Percentiles rank a stretch among this genome's conserved stretches.
These are phyloP conservation scores for Tephrocybe sp. DNA, from an alignment of 768 basidiomycete species.

Conservation along the genomic window DNA sequence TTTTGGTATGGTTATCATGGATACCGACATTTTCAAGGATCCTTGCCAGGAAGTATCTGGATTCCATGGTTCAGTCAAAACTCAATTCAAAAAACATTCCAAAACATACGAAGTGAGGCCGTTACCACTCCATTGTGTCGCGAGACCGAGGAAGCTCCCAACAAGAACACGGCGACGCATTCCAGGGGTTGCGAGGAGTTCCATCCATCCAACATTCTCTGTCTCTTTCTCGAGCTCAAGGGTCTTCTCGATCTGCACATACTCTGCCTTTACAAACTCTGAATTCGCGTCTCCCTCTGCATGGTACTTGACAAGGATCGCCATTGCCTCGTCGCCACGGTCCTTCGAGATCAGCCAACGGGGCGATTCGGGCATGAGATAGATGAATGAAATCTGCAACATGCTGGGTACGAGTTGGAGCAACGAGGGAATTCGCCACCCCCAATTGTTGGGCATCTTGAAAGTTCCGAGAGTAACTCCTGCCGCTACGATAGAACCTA, in stretches of 20 bases:
- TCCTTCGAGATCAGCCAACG: conserved; percentile 64
- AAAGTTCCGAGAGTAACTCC: conserved; percentile 67
- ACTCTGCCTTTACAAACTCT: conserved; percentile 60
- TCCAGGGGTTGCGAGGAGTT: conserved; percentile 44
- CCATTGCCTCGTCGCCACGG: conserved; percentile 45
- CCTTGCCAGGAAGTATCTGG: conserved; percentile 52
- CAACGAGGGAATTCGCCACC: conserved; percentile 70
- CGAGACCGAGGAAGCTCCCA: conserved; percentile 50
- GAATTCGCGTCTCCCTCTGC: conserved; percentile 55
- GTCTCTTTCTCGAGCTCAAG: conserved; percentile 52
- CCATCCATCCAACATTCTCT: conserved; percentile 44
- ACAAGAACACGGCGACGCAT: conserved; percentile 54
- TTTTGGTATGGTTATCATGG: conserved; percentile 48
- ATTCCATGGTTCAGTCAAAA: not conserved
- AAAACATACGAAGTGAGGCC: conserved; percentile 47
- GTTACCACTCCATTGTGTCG: conserved; percentile 67
- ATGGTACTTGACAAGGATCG: conserved; percentile 55
- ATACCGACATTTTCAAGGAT: conserved; percentile 56
- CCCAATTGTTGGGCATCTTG: conserved; percentile 55
- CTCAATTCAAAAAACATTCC: not conserved
- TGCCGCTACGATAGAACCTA: conserved; percentile 58
- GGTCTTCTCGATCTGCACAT: conserved; percentile 54
- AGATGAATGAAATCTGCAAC: conserved; percentile 55
- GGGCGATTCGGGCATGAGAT: conserved; percentile 63
- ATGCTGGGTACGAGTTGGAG: conserved; percentile 55